A percentile compares a stretch with the other conserved stretches of the same genome.
These are phyloP conservation scores for Penicillium paxilli DNA, from an alignment of 495 filamentous ascomycete species.

Conservation along the genomic window DNA sequence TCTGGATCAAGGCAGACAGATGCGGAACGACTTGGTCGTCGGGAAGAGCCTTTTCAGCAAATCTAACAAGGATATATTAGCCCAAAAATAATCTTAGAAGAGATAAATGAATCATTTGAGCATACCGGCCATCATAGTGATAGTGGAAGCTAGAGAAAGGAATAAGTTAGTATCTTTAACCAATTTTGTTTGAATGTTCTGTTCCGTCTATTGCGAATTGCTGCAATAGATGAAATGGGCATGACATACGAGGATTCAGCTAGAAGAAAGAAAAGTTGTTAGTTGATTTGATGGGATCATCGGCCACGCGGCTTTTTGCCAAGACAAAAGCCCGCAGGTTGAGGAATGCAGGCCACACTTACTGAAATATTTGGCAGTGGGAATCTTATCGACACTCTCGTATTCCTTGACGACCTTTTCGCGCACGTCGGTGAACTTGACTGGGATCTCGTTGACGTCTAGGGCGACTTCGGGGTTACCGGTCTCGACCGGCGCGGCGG, in stretches of 20 bases:
- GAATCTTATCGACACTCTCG: slow-evolving; percentile 45
- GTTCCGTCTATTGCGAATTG: too few relatives aligned
- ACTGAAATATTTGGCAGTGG: slow-evolving; percentile 62
- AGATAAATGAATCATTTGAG: neutral
- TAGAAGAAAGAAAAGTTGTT: neutral
- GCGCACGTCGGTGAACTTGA: slow-evolving; percentile 45
- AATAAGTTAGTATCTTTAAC: neutral
- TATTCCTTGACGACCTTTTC: slow-evolving; percentile 46
- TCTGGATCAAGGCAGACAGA: slow-evolving; percentile 52
- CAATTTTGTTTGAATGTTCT: neutral
- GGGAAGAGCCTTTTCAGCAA: slow-evolving; percentile 45
- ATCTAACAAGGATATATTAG: slow-evolving; percentile 40
- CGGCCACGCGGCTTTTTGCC: neutral
- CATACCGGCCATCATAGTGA: slow-evolving; percentile 63
- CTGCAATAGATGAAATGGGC: neutral
- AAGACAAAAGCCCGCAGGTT: neutral
- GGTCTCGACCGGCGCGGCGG: neutral
- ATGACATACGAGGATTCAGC: neutral
- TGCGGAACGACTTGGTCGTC: slow-evolving; percentile 48
- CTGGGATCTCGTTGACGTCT: slow-evolving; percentile 15
- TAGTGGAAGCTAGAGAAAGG: slow-evolving; percentile 51
- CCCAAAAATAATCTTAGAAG: neutral
- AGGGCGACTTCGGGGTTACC: neutral
- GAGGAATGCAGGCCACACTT: slow-evolving; percentile 27
- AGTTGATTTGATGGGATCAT: neutral